These are phyloP conservation scores for Blastomyces silverae DNA, from an alignment of 2,329 filamentous ascomycete genomes.

Conservation along the genomic window DNA sequence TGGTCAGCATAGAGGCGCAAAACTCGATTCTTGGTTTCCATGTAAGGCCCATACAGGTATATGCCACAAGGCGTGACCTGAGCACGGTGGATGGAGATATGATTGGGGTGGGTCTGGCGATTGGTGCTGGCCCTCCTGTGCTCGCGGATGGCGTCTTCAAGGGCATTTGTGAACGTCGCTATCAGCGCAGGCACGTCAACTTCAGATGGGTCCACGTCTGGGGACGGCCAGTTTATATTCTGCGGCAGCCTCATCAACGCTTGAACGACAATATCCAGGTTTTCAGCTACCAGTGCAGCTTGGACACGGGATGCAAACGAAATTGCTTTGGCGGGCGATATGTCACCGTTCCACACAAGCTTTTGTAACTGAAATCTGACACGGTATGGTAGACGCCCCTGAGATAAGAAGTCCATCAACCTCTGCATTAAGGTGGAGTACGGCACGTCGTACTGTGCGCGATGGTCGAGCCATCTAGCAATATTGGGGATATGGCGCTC, in stretches of 20 bases:
- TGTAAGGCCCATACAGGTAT: constrained; percentile 43
- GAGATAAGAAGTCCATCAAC: constrained; percentile 19
- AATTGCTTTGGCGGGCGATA: constrained; percentile 51
- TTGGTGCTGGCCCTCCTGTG: constrained; percentile 4
- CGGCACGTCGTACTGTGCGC: constrained; percentile 12
- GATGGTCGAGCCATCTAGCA: constrained; percentile 22
- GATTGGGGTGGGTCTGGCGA: constrained; percentile 29
- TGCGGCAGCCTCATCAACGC: constrained; percentile 50
- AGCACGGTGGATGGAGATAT: constrained; percentile 50
- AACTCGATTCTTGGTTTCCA: constrained; percentile 63
- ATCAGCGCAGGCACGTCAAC: constrained; percentile 41
- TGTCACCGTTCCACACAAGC: constrained; percentile 56
- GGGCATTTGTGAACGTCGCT: constrained; percentile 27
- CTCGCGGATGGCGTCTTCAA: constrained; percentile 2
- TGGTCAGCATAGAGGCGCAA: constrained; percentile 58
- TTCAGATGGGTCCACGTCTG: constrained; percentile 43
- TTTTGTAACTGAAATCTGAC: constrained; percentile 58
- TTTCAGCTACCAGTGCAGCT: not conserved
- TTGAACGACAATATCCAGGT: constrained; percentile 28
- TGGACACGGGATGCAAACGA: constrained; percentile 44
- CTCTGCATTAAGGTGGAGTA: constrained; percentile 14
- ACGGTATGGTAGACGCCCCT: constrained; percentile 44
- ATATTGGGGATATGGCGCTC: constrained; percentile 22
- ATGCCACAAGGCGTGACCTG: constrained; percentile 55
- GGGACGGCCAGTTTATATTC: constrained; percentile 50